Evolutionary conservation across 306 rosid species (phyloP).

Genomic region (Malus sieversii): DNA sequence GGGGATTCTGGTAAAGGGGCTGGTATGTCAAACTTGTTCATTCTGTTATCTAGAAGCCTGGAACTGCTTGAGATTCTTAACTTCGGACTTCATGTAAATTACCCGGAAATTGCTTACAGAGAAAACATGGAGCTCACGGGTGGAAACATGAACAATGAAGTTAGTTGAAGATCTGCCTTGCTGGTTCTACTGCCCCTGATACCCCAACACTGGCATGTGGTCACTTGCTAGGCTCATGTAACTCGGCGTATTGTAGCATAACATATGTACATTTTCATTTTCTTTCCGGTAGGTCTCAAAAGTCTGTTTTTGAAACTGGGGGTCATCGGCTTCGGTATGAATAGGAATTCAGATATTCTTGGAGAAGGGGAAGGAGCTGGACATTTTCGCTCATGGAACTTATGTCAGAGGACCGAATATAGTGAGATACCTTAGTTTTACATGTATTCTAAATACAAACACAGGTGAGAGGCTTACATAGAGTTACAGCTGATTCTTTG

Average conservation of each 20-base stretch:
- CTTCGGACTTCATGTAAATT: constrained; percentile 14
- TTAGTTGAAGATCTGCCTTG: not conserved
- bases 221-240: constrained; percentile 3
- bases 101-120: constrained; percentile 27
- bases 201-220: not conserved
- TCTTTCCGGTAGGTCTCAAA: not conserved
- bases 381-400: not conserved
- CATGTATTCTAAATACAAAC: not conserved
- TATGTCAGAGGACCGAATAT: not conserved
- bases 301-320: not conserved
- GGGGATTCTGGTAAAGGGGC: constrained; percentile 4
- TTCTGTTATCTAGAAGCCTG: constrained; percentile 13
- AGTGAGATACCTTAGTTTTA: not conserved
- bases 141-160: constrained; percentile 16
- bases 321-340: not conserved
- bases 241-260: not conserved
- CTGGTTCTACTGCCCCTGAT: not conserved
- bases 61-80: constrained; percentile 15
- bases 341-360: not conserved
- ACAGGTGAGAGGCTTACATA: not conserved
- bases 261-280: not conserved
- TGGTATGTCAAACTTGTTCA: constrained; percentile 13
- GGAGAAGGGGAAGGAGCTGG: not conserved
- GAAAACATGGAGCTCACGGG: constrained; percentile 29
- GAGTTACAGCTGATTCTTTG: not conserved